Conservation (phyloP, 495 filamentous ascomycete species). For the Mycothermus thermophilus region DNA sequence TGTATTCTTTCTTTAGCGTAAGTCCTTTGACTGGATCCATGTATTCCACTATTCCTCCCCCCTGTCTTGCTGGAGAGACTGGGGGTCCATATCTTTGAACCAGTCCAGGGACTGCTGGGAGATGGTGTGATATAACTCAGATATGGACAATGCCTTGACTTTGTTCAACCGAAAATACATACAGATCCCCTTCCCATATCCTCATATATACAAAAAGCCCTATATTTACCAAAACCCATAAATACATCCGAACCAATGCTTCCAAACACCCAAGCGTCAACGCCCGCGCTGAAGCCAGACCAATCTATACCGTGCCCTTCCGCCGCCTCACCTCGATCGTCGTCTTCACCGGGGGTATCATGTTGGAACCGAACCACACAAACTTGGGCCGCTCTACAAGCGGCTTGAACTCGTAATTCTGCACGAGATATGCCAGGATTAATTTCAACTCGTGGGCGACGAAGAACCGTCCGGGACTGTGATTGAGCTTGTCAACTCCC, state of each 20-base stretch:
- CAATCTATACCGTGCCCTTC: conserved; percentile 8
- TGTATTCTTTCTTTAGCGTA: no score
- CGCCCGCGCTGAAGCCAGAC: neutral
- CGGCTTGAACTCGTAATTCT: conserved; percentile 30
- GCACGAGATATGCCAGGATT: conserved; percentile 22
- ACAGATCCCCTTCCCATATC: no score
- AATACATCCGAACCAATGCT: neutral
- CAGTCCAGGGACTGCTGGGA: conserved; percentile 24
- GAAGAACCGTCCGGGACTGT: conserved; percentile 32
- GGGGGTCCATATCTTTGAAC: conserved; percentile 30
- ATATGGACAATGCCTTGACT: no score
- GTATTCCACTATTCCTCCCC: no score
- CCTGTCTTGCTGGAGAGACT: conserved; percentile 32
- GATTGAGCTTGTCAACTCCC: neutral
- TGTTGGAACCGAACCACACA: conserved; percentile 19
- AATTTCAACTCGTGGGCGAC: conserved; percentile 32
- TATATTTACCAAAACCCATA: neutral
- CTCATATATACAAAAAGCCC: no score
- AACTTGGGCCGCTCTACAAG: conserved; percentile 13
- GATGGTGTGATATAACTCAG: neutral
- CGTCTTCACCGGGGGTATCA: conserved; percentile 16
- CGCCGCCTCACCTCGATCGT: conserved; percentile 18
- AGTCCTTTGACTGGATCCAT: no score
- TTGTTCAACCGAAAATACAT: no score
- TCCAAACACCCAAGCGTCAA: neutral